Evolutionary conservation across 306 rosid species (phyloP).

Genomic region (Quercus gilva): DNA sequence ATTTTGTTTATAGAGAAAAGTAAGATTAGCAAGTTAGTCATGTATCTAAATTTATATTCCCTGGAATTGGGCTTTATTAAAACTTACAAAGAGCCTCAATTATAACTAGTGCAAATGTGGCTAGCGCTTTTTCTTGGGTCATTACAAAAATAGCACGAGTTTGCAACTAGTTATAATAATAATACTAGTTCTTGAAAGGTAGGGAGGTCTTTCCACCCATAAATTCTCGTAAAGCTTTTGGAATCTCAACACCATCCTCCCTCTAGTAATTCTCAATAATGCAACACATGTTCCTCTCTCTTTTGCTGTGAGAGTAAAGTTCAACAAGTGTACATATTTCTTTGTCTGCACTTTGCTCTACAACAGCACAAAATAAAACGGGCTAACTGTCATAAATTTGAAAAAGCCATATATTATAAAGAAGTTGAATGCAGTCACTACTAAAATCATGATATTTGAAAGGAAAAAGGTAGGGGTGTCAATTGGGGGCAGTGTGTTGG

Average conservation of each 20-base stretch:
- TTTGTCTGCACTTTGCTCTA: constrained; percentile 80
- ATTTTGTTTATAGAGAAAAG: no score
- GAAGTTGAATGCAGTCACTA: background rate
- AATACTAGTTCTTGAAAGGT: constrained; percentile 55
- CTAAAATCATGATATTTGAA: background rate
- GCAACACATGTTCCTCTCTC: constrained; percentile 92
- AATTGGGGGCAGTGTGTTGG: no score
- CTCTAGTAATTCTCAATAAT: constrained; percentile 89
- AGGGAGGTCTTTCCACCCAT: constrained; percentile 80
- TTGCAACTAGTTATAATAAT: no score
- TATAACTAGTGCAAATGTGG: no score
- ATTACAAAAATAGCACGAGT: no score
- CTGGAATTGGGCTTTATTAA: no score
- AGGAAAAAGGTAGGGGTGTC: background rate
- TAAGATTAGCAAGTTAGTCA: no score
- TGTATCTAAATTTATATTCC: no score
- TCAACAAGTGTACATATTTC: constrained; percentile 78
- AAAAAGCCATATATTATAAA: background rate
- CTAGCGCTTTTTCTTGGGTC: fast-evolving
- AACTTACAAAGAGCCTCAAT: no score
- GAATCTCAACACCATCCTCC: constrained; percentile 86
- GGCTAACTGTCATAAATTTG: constrained; percentile 14
- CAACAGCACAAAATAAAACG: constrained; percentile 21
- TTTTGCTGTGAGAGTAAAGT: constrained; percentile 89
- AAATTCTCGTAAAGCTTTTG: constrained; percentile 60